Evolutionary conservation across 768 basidiomycete genomes (phyloP), one percentile per base, ranked within the genome.

Genomic region (Cantharellus anzutake): DNA sequence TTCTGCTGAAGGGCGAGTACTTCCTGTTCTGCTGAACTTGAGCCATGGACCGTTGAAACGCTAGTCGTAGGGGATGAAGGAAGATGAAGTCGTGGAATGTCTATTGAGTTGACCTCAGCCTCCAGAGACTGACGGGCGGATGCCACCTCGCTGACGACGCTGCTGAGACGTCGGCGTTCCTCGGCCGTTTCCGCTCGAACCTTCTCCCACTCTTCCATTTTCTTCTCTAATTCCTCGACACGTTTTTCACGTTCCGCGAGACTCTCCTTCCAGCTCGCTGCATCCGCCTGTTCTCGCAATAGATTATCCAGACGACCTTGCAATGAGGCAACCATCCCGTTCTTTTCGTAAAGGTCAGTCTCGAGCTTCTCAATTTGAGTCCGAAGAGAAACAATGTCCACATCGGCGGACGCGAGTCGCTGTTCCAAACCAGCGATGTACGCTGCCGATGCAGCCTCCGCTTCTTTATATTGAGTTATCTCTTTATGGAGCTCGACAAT

Each of bases 361-460:
- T 97, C 94, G 42, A 94, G 75, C 5, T 69, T 74, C 64, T 87
- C 87, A 34, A 97, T 80, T 35, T 77, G 81, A 53, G 75, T 78
- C 51, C 83, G 80, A 3, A 96, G 74, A 5, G 71, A 70, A 3
- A 85, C 72, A 4, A 88, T 74, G 37, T 84, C 87, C 66, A 87
- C 86, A 64, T 89, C 87, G 1, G 87, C 79, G 57, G 80, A 82
- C 37, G 80, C 73, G 4, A 96, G 75, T 35, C 90, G 84, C 51
- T 76, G 74, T 70, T 98, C 94, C 38, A 98, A 77, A 56, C 93
- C 91, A 5, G 79, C 74, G 61, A 96, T 88, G 70, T 97, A 94
- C 64, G 82, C 78, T 35, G 77, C 67, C 3, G 86, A 83, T 58
- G 82, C 78, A 2, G 73, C 72, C 65, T 96, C 90, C 1, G 76